phyloP scores from a whole-genome alignment of 306 rosid genomes.

The Biancaea sappan region DNA sequence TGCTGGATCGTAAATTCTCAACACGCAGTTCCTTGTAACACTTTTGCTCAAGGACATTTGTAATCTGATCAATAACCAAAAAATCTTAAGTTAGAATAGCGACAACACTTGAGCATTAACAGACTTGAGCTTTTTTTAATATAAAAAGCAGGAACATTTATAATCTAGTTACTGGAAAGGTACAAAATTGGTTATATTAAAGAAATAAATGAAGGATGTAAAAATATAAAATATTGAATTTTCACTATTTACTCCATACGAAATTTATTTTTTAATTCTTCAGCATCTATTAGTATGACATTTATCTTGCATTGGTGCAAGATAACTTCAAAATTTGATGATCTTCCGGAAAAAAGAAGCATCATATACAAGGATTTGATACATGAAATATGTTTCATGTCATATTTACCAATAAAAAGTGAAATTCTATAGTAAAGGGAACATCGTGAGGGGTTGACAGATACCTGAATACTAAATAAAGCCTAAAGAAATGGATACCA shows the following conservation, averaged over 20 bases:
- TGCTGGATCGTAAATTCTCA: conserved; percentile 70
- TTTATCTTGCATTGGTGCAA: background rate
- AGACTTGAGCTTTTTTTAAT: conserved; percentile 21
- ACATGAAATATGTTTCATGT: background rate
- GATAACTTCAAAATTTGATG: background rate
- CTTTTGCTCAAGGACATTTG: conserved; percentile 82
- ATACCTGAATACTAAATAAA: background rate
- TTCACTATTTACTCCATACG: background rate
- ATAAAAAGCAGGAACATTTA: conserved; percentile 15
- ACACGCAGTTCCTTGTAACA: conserved; percentile 89
- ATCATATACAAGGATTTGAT: conserved; percentile 10
- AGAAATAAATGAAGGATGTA: conserved; percentile 25
- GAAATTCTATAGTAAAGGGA: background rate
- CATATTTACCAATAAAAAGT: conserved; percentile 3
- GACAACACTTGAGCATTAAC: conserved; percentile 31
- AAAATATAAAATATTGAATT: background rate
- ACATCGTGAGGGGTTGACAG: background rate
- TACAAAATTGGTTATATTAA: background rate
- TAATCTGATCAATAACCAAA: conserved; percentile 65
- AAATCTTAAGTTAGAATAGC: conserved; percentile 33
- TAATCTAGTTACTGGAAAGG: background rate
- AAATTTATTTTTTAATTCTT: background rate
- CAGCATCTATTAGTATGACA: background rate
- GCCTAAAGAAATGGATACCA: conserved; percentile 2
- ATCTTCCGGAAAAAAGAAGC: conserved; percentile 5